Percentiles rank a stretch among this genome's conserved stretches.
Evolutionary conservation across 192 early-diverging fungal species (phyloP).

Genomic region (Backusella sp.): DNA sequence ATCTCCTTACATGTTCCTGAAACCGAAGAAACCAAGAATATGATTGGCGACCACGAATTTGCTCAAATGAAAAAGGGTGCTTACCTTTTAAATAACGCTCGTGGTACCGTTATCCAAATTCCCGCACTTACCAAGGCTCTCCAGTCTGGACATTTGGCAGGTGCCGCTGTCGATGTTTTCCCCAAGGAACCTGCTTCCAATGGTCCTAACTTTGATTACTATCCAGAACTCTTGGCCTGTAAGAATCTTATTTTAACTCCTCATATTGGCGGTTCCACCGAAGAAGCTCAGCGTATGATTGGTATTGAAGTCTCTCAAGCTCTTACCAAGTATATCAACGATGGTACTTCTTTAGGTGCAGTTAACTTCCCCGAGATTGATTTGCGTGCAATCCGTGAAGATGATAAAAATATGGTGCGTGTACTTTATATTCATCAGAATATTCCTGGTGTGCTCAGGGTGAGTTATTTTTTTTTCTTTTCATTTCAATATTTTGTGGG

Average conservation of each 20-base stretch:
- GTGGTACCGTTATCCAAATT: slow-evolving; percentile 97
- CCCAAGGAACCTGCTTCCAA: slow-evolving; percentile 94
- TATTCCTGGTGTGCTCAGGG: slow-evolving; percentile 87
- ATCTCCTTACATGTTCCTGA: slow-evolving; percentile 96
- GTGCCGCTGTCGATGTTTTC: slow-evolving; percentile 96
- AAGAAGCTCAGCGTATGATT: slow-evolving; percentile 97
- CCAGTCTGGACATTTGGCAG: slow-evolving; percentile 81
- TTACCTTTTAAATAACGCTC: slow-evolving; percentile 93
- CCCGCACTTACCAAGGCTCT: slow-evolving; percentile 83
- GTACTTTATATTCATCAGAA: slow-evolving; percentile 91
- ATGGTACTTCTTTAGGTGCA: slow-evolving; percentile 85
- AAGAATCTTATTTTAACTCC: slow-evolving; percentile 98
- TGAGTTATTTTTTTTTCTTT: slow-evolving; percentile 18
- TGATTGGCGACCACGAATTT: slow-evolving; percentile 78
- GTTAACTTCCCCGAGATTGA: slow-evolving; percentile 98
- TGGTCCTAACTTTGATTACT: slow-evolving; percentile 67
- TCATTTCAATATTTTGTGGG: not conserved
- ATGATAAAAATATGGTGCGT: slow-evolving; percentile 76
- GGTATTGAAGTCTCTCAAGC: slow-evolving; percentile 92
- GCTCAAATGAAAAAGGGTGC: slow-evolving; percentile 88
- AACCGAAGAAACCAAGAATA: slow-evolving; percentile 86
- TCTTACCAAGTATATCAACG: slow-evolving; percentile 84
- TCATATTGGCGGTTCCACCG: slow-evolving; percentile 99
- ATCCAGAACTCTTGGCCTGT: slow-evolving; percentile 62
- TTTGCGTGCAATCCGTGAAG: slow-evolving; percentile 76